Percentiles rank a stretch among this genome's conserved stretches.
These are phyloP conservation scores for Suillus occidentalis DNA, from an alignment of 768 basidiomycete species.

Conservation along the genomic window DNA sequence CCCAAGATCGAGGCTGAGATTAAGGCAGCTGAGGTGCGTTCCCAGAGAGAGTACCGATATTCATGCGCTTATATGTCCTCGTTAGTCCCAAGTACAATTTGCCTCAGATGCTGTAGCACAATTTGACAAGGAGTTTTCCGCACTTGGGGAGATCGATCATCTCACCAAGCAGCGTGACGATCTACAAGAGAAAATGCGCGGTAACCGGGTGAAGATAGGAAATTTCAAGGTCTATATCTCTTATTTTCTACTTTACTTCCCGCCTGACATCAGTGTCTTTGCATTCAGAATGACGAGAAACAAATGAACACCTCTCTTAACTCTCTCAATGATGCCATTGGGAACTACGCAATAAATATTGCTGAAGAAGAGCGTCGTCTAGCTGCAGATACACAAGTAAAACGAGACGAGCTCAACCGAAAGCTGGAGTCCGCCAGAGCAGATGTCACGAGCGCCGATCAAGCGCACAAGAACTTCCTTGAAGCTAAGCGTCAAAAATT, in stretches of 20 bases:
- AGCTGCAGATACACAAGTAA: constrained; percentile 57
- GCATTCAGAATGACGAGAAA: constrained; percentile 48
- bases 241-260: constrained; percentile 1
- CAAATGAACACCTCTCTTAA: constrained; percentile 46
- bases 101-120: constrained; percentile 37
- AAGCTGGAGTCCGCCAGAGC: constrained; percentile 50
- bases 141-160: constrained; percentile 47
- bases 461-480: constrained; percentile 28
- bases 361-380: constrained; percentile 51
- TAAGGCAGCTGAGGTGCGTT: constrained; percentile 39
- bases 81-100: constrained; percentile 33
- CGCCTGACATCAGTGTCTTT: constrained; percentile 7
- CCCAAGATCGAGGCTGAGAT: constrained; percentile 42
- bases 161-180: constrained; percentile 40
- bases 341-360: constrained; percentile 46
- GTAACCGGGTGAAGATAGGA: constrained; percentile 44
- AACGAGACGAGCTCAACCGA: constrained; percentile 56
- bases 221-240: constrained; percentile 43
- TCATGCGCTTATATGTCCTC: constrained; percentile 6
- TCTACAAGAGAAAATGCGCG: constrained; percentile 41
- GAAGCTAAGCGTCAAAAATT: constrained; percentile 35
- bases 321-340: constrained; percentile 32
- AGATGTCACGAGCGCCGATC: constrained; percentile 40
- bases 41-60: neutral
- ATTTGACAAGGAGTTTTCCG: constrained; percentile 40